These are phyloP conservation scores for Mrakia gelida DNA, from an alignment of 768 basidiomycete species.

Conservation along the genomic window DNA sequence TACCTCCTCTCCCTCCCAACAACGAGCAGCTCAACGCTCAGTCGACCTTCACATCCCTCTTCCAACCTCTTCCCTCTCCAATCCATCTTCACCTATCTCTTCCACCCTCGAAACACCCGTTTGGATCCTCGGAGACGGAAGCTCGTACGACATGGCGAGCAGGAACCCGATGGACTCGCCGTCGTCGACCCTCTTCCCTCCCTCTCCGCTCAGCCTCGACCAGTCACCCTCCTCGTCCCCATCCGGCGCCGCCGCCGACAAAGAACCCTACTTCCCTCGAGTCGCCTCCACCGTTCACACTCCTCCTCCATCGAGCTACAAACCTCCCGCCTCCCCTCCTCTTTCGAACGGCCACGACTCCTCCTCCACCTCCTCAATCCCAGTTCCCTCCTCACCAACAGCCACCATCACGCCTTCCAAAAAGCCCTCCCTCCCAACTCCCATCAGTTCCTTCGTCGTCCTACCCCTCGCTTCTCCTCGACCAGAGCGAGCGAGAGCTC, in stretches of 20 bases:
- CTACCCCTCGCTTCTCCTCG: not conserved
- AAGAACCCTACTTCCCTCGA: not conserved
- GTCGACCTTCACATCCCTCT: not conserved
- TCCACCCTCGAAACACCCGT: not conserved
- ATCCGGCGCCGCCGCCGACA: not conserved
- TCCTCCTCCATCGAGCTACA: not conserved
- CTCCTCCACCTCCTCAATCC: not conserved
- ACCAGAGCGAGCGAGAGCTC: not conserved
- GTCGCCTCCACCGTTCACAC: not conserved
- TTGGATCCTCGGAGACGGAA: slow-evolving; percentile 9
- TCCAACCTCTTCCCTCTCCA: not conserved
- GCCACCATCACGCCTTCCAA: not conserved
- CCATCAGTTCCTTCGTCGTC: too few species aligned
- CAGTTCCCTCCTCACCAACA: not conserved
- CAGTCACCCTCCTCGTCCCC: not conserved
- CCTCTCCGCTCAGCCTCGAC: not conserved
- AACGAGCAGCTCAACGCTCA: not conserved
- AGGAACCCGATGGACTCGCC: not conserved
- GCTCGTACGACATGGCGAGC: not conserved
- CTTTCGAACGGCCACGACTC: not conserved
- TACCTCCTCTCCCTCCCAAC: not conserved
- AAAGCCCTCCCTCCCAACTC: not conserved
- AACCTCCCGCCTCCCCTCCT: not conserved
- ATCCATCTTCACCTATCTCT: not conserved
- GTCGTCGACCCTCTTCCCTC: not conserved